Percentiles rank a stretch among this genome's conserved stretches.
Evolutionary conservation across 306 rosid genomes (phyloP).

Genomic region (Vicia faba): DNA sequence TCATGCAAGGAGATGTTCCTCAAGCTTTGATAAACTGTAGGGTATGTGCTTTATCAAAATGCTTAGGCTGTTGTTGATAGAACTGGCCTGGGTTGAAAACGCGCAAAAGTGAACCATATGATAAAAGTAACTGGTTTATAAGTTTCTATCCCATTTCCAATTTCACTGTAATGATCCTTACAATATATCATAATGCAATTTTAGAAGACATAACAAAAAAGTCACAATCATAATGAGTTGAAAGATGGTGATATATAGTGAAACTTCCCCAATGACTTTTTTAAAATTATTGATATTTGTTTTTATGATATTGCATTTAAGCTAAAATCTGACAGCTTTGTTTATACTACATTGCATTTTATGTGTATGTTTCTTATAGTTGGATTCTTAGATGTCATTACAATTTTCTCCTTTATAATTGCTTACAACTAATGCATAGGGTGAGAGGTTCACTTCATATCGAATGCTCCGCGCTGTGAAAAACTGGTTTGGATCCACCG

Average conservation of each 20-base stretch:
- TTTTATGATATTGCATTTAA: constrained; percentile 23
- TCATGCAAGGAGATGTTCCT: constrained; percentile 94
- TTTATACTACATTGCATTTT: constrained; percentile 15
- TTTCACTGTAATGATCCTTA: not conserved
- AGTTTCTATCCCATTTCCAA: constrained; percentile 18
- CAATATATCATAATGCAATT: too few relatives aligned
- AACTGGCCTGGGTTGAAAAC: too few relatives aligned
- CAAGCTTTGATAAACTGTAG: constrained; percentile 92
- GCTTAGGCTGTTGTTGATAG: too few relatives aligned
- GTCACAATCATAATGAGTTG: not conserved
- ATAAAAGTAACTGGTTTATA: constrained; percentile 6
- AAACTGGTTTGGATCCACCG: constrained; percentile 92
- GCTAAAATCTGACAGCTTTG: constrained; percentile 12
- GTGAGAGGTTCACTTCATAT: constrained; percentile 80
- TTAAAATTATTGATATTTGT: not conserved
- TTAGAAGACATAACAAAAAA: not conserved
- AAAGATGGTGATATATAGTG: not conserved
- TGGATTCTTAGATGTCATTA: constrained; percentile 23
- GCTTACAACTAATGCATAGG: constrained; percentile 50
- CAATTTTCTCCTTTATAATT: constrained; percentile 29
- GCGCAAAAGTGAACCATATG: too few relatives aligned
- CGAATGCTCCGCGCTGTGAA: constrained; percentile 92
- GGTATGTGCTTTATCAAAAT: constrained; percentile 78
- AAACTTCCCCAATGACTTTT: not conserved
- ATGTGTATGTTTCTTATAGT: constrained; percentile 14